Base-by-base conservation (phyloP, 2,329 filamentous ascomycete genomes). In the Colletotrichum abscissum region DNA sequence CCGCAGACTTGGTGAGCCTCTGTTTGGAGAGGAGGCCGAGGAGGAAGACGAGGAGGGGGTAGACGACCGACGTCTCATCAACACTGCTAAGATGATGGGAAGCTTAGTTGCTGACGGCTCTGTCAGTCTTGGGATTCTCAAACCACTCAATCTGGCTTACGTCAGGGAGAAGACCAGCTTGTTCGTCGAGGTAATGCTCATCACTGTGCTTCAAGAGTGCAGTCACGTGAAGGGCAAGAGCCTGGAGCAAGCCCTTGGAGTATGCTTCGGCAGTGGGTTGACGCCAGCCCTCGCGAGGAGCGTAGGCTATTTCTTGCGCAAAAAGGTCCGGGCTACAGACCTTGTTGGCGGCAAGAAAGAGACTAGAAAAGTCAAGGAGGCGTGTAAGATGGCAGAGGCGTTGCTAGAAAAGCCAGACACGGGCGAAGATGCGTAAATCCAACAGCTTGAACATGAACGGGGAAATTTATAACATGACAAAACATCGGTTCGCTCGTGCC, bases 131-230 rank as follows among this genome's bases (percentile, higher is more conserved):
- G 82, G 82, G 14, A 79, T 91, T 8, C 82, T 92, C 56, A 92
- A 93, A 82, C 91, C 91, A 19, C 88, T 98, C 57, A 95, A 97
- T 76, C 90, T 98, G 66, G 89, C 91, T 0, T 94, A 94, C 76
- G 82, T 98, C 63, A 93, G 95, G 79, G 85, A 90, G 8, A 95
- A 93, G 83, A 94, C 94, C 0, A 91, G 89, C 69, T 90, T 90
- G 28, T 97, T 98, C 79, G 87, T 95, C 58, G 95, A 98, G 81
- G 86, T 97, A 8, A 84, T 98, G 76, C 86, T 98, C 19, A 91
- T 97, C 62, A 93, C 91, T 2, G 82, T 95, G 14, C 89, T 98
- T 38, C 87, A 94, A 58, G 89, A 92, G 76, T 91, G 91, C 19
- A 56, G 49, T 42, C 67, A 58, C 9, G 68, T 82, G 69, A 81